Conservation (phyloP, 78 protist genomes). For the Planoprotostelium fungivorum region DNA sequence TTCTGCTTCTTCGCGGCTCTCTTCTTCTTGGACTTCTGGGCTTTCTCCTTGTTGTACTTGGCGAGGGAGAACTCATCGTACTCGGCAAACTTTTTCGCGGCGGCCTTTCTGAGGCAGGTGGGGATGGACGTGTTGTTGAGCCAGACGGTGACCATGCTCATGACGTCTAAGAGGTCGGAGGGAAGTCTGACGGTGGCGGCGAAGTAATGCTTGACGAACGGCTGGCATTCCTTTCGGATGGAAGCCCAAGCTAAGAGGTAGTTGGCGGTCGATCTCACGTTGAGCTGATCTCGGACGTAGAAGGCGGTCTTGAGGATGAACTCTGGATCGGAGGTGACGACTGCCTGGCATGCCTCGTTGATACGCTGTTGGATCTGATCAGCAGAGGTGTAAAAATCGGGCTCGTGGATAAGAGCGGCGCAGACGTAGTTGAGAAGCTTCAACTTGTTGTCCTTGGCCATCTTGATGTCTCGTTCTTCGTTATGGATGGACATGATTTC, state of each 20-base stretch:
- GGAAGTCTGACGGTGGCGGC: slow-evolving; percentile 55
- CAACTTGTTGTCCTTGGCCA: slow-evolving; percentile 26
- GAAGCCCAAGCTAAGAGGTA: slow-evolving; percentile 58
- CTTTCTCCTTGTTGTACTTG: slow-evolving; percentile 78
- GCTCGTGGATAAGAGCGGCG: slow-evolving; percentile 70
- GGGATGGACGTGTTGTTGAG: slow-evolving; percentile 34
- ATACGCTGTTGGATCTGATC: background rate
- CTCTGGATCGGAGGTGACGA: slow-evolving; percentile 63
- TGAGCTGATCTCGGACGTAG: slow-evolving; percentile 71
- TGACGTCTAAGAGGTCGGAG: slow-evolving; percentile 75
- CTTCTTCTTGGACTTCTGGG: slow-evolving; percentile 54
- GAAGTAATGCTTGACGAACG: slow-evolving; percentile 58
- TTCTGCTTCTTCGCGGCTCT: slow-evolving; percentile 24
- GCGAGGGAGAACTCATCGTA: slow-evolving; percentile 81
- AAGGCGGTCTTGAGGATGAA: slow-evolving; percentile 72
- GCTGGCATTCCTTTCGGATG: slow-evolving; percentile 18
- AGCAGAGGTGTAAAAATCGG: slow-evolving; percentile 5
- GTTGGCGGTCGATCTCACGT: slow-evolving; percentile 77
- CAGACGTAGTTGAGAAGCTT: slow-evolving; percentile 50
- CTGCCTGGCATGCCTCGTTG: slow-evolving; percentile 19
- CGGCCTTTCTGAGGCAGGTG: slow-evolving; percentile 71
- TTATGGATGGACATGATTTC: too few relatives aligned
- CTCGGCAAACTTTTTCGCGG: slow-evolving; percentile 64
- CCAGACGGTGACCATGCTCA: background rate
- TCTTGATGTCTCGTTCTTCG: too few relatives aligned